Conservation (phyloP, 2,329 filamentous ascomycete species). For the Gliomastix tumulicola region DNA sequence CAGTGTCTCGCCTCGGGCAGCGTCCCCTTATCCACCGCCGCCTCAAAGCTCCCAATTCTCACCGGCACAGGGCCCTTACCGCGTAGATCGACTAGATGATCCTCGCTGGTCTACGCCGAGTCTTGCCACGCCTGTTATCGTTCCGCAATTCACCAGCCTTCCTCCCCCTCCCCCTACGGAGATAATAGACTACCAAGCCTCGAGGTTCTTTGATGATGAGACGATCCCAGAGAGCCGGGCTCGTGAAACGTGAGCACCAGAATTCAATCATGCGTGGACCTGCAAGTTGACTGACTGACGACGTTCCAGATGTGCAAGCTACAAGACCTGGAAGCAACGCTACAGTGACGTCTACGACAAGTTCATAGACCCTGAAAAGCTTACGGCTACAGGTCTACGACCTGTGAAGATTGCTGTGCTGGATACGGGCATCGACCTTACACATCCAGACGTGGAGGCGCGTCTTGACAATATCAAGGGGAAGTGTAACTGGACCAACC, state of each 20-base stretch:
- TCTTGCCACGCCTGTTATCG: no score
- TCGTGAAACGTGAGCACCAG: neutral
- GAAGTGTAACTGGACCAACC: conserved; percentile 1
- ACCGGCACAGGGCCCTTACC: no score
- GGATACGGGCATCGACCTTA: conserved; percentile 5
- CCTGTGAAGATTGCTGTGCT: conserved; percentile 5
- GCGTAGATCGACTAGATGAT: no score
- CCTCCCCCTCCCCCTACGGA: no score
- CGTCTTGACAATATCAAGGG: conserved; percentile 1
- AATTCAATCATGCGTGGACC: no score
- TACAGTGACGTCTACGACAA: conserved; percentile 3
- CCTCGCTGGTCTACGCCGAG: no score
- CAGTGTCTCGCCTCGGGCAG: no score
- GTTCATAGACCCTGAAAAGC: no score
- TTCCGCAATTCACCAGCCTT: no score
- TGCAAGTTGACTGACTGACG: neutral
- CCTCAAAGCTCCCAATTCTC: no score
- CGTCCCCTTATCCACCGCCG: no score
- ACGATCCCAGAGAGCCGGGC: neutral
- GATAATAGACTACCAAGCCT: neutral
- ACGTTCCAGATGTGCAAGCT: neutral
- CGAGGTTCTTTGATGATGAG: conserved; percentile 3
- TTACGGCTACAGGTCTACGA: no score
- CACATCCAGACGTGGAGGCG: neutral
- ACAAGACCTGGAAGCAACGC: neutral